Evolutionary conservation across 1,139 yeast genomes (phyloP), one percentile per base, ranked within the genome.

Genomic region (Groenewaldozyma auringiensis): DNA sequence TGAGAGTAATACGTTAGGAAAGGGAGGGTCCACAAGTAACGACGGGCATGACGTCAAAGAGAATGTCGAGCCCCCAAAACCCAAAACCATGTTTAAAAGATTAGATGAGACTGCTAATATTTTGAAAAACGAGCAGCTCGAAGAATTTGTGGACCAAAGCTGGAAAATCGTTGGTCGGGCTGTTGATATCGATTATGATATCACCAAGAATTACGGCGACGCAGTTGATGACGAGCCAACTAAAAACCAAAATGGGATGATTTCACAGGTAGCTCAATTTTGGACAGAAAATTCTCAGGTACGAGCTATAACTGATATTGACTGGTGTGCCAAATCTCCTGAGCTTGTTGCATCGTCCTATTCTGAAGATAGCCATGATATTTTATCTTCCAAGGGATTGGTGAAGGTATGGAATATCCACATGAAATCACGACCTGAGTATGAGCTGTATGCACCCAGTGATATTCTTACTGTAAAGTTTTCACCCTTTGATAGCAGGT

Each of bases 351-450:
- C 74, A 0, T 68, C 70, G 1, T 56, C 69, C 1, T 62, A 64
- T 47, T 57, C 66, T 0, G 60, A 56, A 31, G 53, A 56, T 35
- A 45, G 53, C 14, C 44, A 49, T 6, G 58, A 57, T 25, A 47
- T 58, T 14, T 50, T 51, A n/a, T 58, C 57, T 8, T 55, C 62
- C 3, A 57, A 61, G 46, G 70, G 70, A 0, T 53, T 63, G 2
- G 63, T 58, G 22, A 66, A 65, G 58, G 44, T 78, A 57, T 54
- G 67, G 74, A 59, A 77, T 67, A 16, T 65, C 58, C 52, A 63
- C 64, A 46, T 70, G 60, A 59, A 64, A 55, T 53, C 47, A 49
- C 35, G 62, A 45, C 80, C 83, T 0, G 84, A 79, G 53, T 72
- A 66, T 55, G 68, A 70, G 36, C 69, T 80, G 42, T 64, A 67